Conservation (phyloP, 176 grass and related monocot species). For the Elymus sibiricus region DNA sequence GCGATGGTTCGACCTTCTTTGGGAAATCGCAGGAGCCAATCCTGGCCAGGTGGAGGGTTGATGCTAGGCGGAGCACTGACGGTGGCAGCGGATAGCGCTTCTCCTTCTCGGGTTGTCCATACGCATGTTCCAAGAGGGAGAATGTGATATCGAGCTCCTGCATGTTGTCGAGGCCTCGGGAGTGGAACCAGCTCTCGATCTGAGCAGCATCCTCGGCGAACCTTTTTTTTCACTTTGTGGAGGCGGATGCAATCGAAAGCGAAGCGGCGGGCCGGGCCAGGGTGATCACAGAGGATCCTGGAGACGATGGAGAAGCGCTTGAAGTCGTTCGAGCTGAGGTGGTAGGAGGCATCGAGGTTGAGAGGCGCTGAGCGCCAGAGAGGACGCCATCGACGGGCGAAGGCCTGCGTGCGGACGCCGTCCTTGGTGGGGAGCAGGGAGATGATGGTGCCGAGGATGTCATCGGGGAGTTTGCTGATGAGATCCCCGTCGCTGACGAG, state of each 20-base stretch:
- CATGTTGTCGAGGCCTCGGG: not conserved
- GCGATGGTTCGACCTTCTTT: not conserved
- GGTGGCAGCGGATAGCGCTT: not conserved
- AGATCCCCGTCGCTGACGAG: not conserved
- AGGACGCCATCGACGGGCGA: not conserved
- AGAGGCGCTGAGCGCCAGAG: not conserved
- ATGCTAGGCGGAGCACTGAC: not conserved
- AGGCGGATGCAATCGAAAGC: not conserved
- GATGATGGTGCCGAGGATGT: not conserved
- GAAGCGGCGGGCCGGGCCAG: not conserved
- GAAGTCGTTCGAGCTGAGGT: not conserved
- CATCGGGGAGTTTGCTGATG: not conserved
- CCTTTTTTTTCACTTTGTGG: not conserved
- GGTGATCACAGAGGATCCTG: not conserved
- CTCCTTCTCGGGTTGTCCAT: not conserved
- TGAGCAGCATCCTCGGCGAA: not conserved
- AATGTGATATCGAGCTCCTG: not conserved
- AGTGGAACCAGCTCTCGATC: not conserved
- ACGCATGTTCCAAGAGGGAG: fast-evolving
- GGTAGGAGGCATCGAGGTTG: not conserved
- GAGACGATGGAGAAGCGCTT: not conserved
- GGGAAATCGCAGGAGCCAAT: not conserved
- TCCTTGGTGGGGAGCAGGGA: not conserved
- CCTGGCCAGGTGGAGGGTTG: not conserved
- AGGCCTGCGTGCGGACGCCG: not conserved